These are phyloP conservation scores for Quercus cerris DNA, from an alignment of 306 rosid species.

Conservation along the genomic window DNA sequence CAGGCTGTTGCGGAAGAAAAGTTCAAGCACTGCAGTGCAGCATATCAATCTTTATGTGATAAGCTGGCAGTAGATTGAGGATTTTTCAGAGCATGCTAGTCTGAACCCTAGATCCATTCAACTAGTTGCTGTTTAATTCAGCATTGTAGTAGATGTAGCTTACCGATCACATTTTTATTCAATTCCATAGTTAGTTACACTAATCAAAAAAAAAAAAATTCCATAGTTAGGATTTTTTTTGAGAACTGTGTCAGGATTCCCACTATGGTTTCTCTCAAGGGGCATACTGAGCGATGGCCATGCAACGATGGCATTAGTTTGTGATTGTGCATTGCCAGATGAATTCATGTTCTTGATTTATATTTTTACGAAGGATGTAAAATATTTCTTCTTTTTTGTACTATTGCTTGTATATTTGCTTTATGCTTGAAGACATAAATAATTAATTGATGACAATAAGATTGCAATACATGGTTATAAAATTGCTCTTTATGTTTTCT, in stretches of 20 bases:
- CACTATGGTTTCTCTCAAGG: not conserved
- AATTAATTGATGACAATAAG: not conserved
- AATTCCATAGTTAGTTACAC: not conserved
- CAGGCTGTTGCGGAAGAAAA: slow-evolving; percentile 80
- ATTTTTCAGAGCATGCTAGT: slow-evolving; percentile 4
- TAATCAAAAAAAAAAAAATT: not conserved
- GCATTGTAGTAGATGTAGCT: slow-evolving; percentile 24
- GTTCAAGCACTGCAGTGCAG: slow-evolving; percentile 80
- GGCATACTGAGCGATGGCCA: slow-evolving; percentile 2
- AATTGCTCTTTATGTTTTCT: not conserved
- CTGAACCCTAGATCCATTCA: not conserved
- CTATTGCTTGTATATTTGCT: not conserved
- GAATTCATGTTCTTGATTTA: not conserved
- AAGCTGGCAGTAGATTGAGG: slow-evolving; percentile 46
- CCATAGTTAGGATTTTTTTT: slow-evolving; percentile 6
- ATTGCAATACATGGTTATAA: not conserved
- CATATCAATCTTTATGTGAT: slow-evolving; percentile 71
- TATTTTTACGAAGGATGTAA: not conserved
- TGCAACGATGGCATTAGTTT: not conserved
- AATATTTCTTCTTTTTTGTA: not conserved
- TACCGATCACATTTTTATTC: not conserved
- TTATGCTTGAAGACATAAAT: not conserved
- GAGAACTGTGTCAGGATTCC: not conserved
- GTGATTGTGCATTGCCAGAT: slow-evolving; percentile 2
- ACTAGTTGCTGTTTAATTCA: slow-evolving; percentile 2